A percentile compares a stretch with the other conserved stretches of the same genome.
These are phyloP conservation scores for Mycena latifolia DNA, from an alignment of 768 basidiomycete genomes.

Conservation along the genomic window DNA sequence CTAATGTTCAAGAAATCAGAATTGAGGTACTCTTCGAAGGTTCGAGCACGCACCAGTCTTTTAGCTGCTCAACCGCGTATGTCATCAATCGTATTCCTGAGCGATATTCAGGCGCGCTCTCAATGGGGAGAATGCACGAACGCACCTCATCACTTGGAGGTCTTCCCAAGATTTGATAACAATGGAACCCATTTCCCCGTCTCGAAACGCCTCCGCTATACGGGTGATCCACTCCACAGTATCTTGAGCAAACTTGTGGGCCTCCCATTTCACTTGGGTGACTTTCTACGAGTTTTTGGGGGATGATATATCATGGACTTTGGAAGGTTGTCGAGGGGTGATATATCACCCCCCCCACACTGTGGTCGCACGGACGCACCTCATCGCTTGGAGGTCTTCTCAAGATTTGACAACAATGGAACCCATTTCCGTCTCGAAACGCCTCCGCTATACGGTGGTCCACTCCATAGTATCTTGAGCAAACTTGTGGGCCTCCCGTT, in stretches of 20 bases:
- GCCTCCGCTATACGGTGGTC: slow-evolving; percentile 2
- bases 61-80: background rate
- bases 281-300: background rate
- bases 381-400: background rate
- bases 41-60: background rate
- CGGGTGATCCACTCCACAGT: background rate
- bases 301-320: too few relatives aligned
- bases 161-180: background rate
- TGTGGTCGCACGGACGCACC: background rate
- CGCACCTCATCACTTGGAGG: slow-evolving; percentile 1
- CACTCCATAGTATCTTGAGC: background rate
- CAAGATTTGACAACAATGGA: background rate
- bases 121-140: background rate
- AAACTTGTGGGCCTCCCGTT: slow-evolving; percentile 1
- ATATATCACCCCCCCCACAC: too few relatives aligned
- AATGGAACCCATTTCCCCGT: background rate
- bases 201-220: slow-evolving; percentile 1
- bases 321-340: too few relatives aligned
- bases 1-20: background rate
- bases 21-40: background rate
- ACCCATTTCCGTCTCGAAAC: background rate
- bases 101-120: too few relatives aligned
- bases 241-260: background rate
- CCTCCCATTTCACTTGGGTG: background rate
- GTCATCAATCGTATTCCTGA: slow-evolving; percentile 7